A percentile compares a stretch with the other conserved stretches of the same genome.
phyloP scores from a whole-genome alignment of 805 yeast species.

The Pichia phayaonensis region DNA sequence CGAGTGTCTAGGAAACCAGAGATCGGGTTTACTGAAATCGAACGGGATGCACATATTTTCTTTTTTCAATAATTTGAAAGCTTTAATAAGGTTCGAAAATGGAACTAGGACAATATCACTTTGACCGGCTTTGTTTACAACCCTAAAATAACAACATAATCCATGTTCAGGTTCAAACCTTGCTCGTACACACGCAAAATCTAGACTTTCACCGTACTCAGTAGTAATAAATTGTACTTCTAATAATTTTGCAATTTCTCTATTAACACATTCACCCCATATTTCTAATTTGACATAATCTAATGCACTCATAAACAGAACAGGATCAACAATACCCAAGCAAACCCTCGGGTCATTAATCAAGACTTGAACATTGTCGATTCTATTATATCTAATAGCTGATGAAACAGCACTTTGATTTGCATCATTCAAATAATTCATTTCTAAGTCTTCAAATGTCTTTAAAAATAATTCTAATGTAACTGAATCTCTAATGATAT shows the following conservation, averaged over 20 bases:
- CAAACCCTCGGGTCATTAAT: constrained; percentile 44
- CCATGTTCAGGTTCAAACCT: constrained; percentile 24
- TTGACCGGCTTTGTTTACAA: constrained; percentile 4
- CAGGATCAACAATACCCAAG: constrained; percentile 27
- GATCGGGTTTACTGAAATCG: constrained; percentile 16
- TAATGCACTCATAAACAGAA: constrained; percentile 30
- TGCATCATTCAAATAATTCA: constrained; percentile 55
- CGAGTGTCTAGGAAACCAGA: constrained; percentile 20
- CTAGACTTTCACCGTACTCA: constrained; percentile 22
- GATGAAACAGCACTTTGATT: constrained; percentile 64
- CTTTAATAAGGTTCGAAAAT: constrained; percentile 27
- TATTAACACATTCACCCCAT: constrained; percentile 12
- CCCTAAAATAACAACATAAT: constrained; percentile 21
- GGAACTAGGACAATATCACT: constrained; percentile 10
- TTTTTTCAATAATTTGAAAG: constrained; percentile 29
- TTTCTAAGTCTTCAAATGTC: constrained; percentile 33
- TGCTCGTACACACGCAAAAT: constrained; percentile 27
- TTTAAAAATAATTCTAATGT: constrained; percentile 36
- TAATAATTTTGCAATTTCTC: constrained; percentile 28
- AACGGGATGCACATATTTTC: constrained; percentile 27
- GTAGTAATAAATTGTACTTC: constrained; percentile 24
- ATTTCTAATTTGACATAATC: constrained; percentile 39
- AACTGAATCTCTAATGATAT: constrained; percentile 46
- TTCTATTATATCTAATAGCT: constrained; percentile 60
- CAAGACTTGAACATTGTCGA: constrained; percentile 48